phyloP scores from a whole-genome alignment of 148 eudicot genomes.

The Cornus florida region DNA sequence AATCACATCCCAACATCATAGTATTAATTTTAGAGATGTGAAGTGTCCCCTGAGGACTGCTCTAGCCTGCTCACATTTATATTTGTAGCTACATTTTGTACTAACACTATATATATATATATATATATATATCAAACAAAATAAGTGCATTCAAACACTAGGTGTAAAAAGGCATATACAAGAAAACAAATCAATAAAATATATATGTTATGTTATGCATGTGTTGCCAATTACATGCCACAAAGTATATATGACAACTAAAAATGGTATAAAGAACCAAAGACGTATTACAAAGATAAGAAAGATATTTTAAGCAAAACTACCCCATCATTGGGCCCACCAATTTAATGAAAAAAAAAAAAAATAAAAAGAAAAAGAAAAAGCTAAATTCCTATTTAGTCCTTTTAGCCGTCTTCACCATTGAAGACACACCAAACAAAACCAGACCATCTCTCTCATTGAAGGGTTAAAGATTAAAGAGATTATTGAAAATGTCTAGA shows the following conservation, averaged over 20 bases:
- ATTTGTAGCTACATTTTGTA: background rate
- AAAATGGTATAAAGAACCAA: background rate
- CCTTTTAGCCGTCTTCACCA: background rate
- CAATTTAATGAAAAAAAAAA: background rate
- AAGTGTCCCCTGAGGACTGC: too few species aligned
- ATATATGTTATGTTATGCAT: background rate
- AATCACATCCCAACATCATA: too few species aligned
- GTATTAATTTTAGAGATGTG: too few species aligned
- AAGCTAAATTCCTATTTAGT: background rate
- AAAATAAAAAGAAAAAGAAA: background rate
- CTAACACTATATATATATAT: too few species aligned
- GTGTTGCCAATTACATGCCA: background rate
- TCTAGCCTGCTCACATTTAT: background rate
- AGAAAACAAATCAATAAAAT: background rate
- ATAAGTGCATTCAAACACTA: background rate
- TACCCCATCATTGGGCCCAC: background rate
- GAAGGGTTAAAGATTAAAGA: conserved; percentile 37
- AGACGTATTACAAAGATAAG: background rate
- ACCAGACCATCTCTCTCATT: conserved; percentile 1
- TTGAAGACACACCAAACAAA: background rate
- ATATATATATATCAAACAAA: background rate
- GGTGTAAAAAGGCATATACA: background rate
- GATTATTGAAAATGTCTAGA: conserved; percentile 62
- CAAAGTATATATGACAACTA: background rate
- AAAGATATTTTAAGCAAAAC: background rate